phyloP scores from a whole-genome alignment of 768 basidiomycete species.

The Hygrophorus pudorinus region DNA sequence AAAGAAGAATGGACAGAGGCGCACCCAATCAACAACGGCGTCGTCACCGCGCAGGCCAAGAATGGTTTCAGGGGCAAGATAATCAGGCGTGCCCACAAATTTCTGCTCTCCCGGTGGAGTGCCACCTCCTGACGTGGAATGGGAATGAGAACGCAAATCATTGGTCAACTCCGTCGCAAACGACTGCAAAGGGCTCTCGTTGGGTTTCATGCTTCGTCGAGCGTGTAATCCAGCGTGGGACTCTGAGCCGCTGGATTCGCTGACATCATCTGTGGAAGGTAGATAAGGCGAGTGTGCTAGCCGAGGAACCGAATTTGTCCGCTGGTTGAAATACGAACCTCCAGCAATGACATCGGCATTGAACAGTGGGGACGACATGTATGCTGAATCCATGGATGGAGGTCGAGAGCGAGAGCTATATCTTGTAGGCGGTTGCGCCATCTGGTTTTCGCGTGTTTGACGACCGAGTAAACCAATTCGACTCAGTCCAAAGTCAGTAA shows the following conservation, averaged over 20 bases:
- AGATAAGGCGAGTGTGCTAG: conserved; percentile 58
- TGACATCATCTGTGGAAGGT: conserved; percentile 66
- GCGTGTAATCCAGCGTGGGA: conserved; percentile 47
- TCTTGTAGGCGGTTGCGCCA: conserved; percentile 33
- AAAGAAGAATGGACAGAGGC: conserved; percentile 19
- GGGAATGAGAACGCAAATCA: conserved; percentile 76
- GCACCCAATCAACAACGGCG: conserved; percentile 92
- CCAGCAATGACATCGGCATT: conserved; percentile 43
- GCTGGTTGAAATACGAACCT: conserved; percentile 76
- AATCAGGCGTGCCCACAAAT: conserved; percentile 97
- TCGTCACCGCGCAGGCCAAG: conserved; percentile 93
- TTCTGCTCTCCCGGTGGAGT: conserved; percentile 83
- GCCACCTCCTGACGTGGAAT: conserved; percentile 51
- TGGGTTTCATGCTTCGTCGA: conserved; percentile 36
- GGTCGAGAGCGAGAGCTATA: conserved; percentile 69
- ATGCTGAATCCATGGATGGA: conserved; percentile 71
- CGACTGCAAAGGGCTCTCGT: conserved; percentile 77
- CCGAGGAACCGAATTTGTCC: conserved; percentile 49
- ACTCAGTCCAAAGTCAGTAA: conserved; percentile 96
- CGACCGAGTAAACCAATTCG: conserved; percentile 96
- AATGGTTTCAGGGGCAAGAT: conserved; percentile 92
- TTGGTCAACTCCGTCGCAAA: conserved; percentile 81
- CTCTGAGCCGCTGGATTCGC: conserved; percentile 84
- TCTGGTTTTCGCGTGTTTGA: conserved; percentile 71
- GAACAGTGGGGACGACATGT: conserved; percentile 68